A percentile compares a stretch with the other conserved stretches of the same genome.
phyloP scores from a whole-genome alignment of 495 filamentous ascomycete genomes.

The Mycothermus thermophilus region DNA sequence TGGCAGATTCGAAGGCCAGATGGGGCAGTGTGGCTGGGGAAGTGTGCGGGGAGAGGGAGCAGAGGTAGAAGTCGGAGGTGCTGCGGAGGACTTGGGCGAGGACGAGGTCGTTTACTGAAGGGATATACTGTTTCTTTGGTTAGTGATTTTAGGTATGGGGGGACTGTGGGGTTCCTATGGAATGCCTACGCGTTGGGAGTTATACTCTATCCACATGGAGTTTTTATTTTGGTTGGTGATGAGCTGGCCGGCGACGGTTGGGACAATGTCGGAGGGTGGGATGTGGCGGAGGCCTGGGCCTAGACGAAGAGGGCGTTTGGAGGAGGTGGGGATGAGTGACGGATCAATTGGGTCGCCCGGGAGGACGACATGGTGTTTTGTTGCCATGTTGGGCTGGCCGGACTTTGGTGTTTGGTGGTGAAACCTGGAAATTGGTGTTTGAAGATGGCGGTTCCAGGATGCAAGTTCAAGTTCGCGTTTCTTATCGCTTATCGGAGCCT shows the following conservation, averaged over 20 bases:
- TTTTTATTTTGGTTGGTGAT: constrained; percentile 64
- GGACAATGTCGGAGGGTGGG: constrained; percentile 53
- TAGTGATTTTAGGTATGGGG: neutral
- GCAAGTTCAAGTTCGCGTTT: too few relatives aligned
- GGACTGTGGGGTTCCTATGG: neutral
- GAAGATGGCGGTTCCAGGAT: neutral
- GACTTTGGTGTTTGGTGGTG: constrained; percentile 3
- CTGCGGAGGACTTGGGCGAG: constrained; percentile 72
- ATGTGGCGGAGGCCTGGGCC: constrained; percentile 73
- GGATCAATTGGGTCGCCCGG: constrained; percentile 67
- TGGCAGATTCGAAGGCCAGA: constrained; percentile 80
- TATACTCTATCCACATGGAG: constrained; percentile 62
- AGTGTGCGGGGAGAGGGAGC: constrained; percentile 45
- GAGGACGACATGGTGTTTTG: constrained; percentile 45
- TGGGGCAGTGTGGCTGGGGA: constrained; percentile 66
- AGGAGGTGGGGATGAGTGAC: constrained; percentile 47
- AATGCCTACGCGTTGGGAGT: constrained; percentile 44
- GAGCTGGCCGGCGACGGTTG: constrained; percentile 68
- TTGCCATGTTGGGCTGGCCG: constrained; percentile 27
- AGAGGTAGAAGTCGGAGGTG: constrained; percentile 58
- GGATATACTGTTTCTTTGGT: constrained; percentile 52
- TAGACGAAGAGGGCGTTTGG: constrained; percentile 57
- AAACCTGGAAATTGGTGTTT: neutral
- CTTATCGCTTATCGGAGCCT: constrained; percentile 1
- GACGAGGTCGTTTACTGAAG: constrained; percentile 62